Evolutionary conservation across 2,329 filamentous ascomycete genomes (phyloP).

Genomic region (Talaromyces islandicus): DNA sequence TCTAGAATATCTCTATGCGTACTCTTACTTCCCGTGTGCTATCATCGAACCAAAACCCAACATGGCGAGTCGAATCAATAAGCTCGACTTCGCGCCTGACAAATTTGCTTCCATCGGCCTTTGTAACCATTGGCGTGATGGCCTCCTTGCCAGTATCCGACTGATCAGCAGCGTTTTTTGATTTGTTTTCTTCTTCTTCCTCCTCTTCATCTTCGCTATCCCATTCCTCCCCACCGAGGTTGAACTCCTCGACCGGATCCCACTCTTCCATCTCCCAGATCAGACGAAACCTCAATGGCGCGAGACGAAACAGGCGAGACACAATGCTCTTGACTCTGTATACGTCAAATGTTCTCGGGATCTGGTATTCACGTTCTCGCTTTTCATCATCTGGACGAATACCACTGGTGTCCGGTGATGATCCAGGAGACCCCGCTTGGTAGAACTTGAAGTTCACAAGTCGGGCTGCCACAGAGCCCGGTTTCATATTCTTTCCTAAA

Average conservation of each 20-base stretch:
- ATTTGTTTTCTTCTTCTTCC: slow-evolving; percentile 33
- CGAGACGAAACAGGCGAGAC: slow-evolving; percentile 60
- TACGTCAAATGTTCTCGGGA: slow-evolving; percentile 73
- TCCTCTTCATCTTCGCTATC: slow-evolving; percentile 23
- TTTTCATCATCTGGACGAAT: background rate
- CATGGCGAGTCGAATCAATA: slow-evolving; percentile 68
- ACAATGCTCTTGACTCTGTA: slow-evolving; percentile 78
- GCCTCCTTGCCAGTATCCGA: background rate
- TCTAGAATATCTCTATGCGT: slow-evolving; percentile 53
- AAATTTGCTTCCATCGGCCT: slow-evolving; percentile 50
- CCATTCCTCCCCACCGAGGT: slow-evolving; percentile 49
- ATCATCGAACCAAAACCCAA: slow-evolving; percentile 67
- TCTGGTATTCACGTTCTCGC: slow-evolving; percentile 37
- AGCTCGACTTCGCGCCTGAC: slow-evolving; percentile 75
- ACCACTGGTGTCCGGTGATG: background rate
- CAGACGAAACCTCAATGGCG: slow-evolving; percentile 60
- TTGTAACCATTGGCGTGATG: slow-evolving; percentile 12
- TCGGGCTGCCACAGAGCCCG: slow-evolving; percentile 74
- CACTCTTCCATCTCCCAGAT: slow-evolving; percentile 89
- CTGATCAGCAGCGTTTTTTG: background rate
- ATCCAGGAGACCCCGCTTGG: slow-evolving; percentile 31
- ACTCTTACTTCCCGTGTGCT: slow-evolving; percentile 66
- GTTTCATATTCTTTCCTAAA: slow-evolving; percentile 47
- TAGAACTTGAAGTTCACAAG: slow-evolving; percentile 60
- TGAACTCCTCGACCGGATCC: slow-evolving; percentile 66